Conservation (phyloP, 1,284 basidiomycete genomes). For the Trametes versicolor region DNA sequence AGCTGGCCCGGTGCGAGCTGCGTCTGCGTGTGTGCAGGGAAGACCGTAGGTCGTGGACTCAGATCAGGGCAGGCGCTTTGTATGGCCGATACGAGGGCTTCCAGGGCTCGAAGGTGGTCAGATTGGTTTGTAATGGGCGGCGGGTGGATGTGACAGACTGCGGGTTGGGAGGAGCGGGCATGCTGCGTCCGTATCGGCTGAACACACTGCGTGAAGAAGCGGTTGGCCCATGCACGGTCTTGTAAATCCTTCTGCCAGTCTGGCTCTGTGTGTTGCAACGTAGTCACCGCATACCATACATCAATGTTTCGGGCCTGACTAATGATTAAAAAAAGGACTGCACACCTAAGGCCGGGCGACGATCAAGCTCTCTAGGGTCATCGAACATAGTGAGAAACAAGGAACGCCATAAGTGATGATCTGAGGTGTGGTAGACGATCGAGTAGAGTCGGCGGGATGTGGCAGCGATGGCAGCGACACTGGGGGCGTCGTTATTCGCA, state of each 20-base stretch:
- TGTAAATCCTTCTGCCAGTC: neutral
- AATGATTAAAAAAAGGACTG: too few species aligned
- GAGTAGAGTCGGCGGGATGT: neutral
- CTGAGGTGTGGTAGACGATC: neutral
- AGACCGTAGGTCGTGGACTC: too few species aligned
- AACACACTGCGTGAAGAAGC: neutral
- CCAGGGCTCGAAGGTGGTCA: neutral
- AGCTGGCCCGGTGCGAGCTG: neutral
- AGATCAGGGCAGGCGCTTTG: constrained; percentile 8
- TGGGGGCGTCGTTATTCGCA: neutral
- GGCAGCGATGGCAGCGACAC: neutral
- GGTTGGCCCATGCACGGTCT: neutral
- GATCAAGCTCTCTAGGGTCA: neutral
- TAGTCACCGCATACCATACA: too few species aligned
- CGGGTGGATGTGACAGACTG: neutral
- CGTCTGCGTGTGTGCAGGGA: too few species aligned
- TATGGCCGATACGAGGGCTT: neutral
- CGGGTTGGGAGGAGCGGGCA: neutral
- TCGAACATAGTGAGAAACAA: neutral
- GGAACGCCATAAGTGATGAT: constrained; percentile 4
- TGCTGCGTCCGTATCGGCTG: neutral
- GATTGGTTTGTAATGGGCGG: neutral
- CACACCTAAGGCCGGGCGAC: neutral
- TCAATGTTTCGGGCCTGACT: too few species aligned
- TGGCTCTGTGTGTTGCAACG: neutral